phyloP scores from a whole-genome alignment of 208 protist genomes.

The Leptomonas seymouri region DNA sequence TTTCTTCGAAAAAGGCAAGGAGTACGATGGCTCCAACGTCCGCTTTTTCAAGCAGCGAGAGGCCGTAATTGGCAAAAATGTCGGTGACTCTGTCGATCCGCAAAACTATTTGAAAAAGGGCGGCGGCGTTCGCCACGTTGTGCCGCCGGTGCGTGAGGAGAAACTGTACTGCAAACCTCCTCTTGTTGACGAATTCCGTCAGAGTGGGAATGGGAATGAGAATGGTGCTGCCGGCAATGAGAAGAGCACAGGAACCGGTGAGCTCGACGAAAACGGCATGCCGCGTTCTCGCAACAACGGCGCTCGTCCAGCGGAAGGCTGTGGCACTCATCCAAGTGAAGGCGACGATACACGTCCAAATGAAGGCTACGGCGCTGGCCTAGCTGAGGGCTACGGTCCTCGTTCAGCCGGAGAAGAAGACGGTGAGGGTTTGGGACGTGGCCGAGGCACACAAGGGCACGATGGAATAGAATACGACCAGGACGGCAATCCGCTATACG shows the following conservation, averaged over 20 bases:
- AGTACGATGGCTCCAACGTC: slow-evolving; percentile 81
- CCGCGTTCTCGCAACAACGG: too few species aligned
- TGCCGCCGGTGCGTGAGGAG: slow-evolving; percentile 66
- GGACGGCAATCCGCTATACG: neutral
- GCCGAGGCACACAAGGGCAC: neutral
- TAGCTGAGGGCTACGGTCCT: neutral
- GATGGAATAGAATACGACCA: neutral
- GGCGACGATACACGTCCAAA: neutral
- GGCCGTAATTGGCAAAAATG: slow-evolving; percentile 78
- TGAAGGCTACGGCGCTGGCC: neutral
- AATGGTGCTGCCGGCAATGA: neutral
- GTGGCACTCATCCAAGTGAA: neutral
- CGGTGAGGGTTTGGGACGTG: neutral
- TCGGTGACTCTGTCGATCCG: slow-evolving; percentile 71
- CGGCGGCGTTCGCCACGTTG: slow-evolving; percentile 55
- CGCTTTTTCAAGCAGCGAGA: slow-evolving; percentile 84
- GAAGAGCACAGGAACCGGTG: neutral
- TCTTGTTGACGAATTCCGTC: slow-evolving; percentile 32
- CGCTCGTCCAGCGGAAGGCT: too few species aligned
- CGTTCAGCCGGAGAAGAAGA: neutral
- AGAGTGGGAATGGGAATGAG: neutral
- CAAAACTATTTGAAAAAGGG: slow-evolving; percentile 78
- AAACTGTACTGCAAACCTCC: slow-evolving; percentile 72
- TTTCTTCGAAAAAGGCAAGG: slow-evolving; percentile 81
- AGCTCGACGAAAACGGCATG: neutral